Percentiles rank a stretch among this genome's conserved stretches.
These are phyloP conservation scores for Monosporozyma yasuniensis DNA, from an alignment of 805 yeast genomes.

Conservation along the genomic window DNA sequence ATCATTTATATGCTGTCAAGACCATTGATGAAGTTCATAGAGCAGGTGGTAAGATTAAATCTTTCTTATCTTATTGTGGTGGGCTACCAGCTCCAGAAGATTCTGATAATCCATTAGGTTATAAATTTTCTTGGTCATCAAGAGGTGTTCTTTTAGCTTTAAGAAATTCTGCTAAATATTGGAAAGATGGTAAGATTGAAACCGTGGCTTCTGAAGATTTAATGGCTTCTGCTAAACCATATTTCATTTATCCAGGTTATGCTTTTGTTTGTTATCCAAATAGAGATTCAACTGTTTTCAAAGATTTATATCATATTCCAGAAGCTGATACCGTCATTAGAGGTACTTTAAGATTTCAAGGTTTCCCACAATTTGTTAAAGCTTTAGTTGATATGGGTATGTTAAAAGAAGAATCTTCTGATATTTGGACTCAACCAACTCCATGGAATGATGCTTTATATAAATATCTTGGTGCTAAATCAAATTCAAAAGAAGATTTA, in stretches of 20 bases:
- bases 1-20: constrained; percentile 96
- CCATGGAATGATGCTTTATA: constrained; percentile 90
- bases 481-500: constrained; percentile 63
- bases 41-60: constrained; percentile 83
- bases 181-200: constrained; percentile 75
- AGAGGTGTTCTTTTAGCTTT: constrained; percentile 95
- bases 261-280: constrained; percentile 94
- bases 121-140: constrained; percentile 98
- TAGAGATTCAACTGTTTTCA: constrained; percentile 93
- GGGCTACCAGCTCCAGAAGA: constrained; percentile 97
- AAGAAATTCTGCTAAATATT: constrained; percentile 87
- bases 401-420: constrained; percentile 66
- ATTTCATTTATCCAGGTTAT: constrained; percentile 91
- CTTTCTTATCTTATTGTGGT: constrained; percentile 96
- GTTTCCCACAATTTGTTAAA: constrained; percentile 96
- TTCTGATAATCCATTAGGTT: constrained; percentile 96
- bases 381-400: constrained; percentile 91
- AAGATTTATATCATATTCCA: constrained; percentile 86
- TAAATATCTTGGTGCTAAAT: constrained; percentile 61
- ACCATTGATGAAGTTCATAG: constrained; percentile 94
- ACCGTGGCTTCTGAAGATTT: constrained; percentile 79
- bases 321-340: constrained; percentile 95
- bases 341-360: constrained; percentile 96
- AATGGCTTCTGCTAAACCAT: constrained; percentile 92
- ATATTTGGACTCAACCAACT: constrained; percentile 45